Base-by-base conservation (phyloP, 2,329 filamentous ascomycete genomes). In the Trematosphaeria pertusa region DNA sequence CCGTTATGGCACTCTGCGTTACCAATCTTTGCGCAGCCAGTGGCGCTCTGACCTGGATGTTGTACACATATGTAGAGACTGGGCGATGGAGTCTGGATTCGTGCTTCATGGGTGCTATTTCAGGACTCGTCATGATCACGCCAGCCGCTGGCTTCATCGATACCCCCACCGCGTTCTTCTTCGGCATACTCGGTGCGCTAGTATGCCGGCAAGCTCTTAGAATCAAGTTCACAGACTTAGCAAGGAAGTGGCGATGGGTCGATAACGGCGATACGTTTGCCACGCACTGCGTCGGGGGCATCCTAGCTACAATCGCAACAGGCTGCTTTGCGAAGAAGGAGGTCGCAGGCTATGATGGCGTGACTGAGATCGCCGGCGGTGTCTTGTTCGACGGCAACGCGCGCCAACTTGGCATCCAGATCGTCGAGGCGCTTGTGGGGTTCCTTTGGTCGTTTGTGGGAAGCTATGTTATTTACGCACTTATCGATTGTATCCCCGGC, bases 221-320 rank as follows among this genome's bases (percentile, higher is more conserved):
- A 1, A 78, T 82, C 59, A 82, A 82, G 59, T 80, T 77, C 48
- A 81, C 76, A 2, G 72, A 76, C 11, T 65, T 74, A 21, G 79
- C 79, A 5, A 63, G 70, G n/a, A 62, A 69, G 2, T 74, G 72
- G 64, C 66, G 74, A 24, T 82, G 78, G 79, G 79, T 82, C 0
- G 79, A 81, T 50, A 80, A 81, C 49, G 79, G 78, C 1, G 79
- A 82, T 58, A 81, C 78, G 0, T 81, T 81, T 56, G 80, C 79
- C 4, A 81, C 78, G 3, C 79, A 81, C 48, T 81, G 79, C 52
- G 65, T 81, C 9, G 79, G 79, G 14, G 79, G 79, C 0, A 67
- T 81, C 5, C 59, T 78, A 0, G 79, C 77, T 0, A 82, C 79
- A 0, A 73, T 81, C 10, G 71, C 72, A 3, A 81, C 79, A 0